Evolutionary conservation across 352 stramenopile genomes (phyloP).

Genomic region (Phytophthora litchii): DNA sequence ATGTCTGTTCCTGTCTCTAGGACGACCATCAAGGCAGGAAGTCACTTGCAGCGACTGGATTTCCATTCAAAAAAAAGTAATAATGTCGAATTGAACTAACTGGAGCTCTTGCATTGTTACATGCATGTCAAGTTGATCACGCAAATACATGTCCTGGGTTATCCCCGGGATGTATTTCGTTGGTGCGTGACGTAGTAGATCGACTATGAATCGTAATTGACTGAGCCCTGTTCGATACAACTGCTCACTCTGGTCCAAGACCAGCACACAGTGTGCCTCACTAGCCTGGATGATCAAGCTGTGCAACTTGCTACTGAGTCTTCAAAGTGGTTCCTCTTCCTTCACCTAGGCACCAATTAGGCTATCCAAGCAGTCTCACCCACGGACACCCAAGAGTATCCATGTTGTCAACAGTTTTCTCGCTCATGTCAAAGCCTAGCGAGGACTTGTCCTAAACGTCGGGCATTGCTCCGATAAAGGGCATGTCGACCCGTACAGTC

Average conservation of each 20-base stretch:
- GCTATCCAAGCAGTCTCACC: constrained; percentile 11
- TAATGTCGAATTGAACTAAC: neutral
- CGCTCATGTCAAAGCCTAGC: neutral
- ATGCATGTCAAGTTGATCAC: constrained; percentile 1
- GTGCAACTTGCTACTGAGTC: constrained; percentile 11
- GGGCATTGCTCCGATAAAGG: too few relatives aligned
- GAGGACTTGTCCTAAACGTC: too few relatives aligned
- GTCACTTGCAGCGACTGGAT: too few relatives aligned
- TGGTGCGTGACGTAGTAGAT: neutral
- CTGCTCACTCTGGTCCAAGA: neutral
- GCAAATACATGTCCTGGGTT: neutral
- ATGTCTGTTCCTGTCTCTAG: constrained; percentile 6
- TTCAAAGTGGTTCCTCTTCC: neutral
- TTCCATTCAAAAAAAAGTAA: too few relatives aligned
- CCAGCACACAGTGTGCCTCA: neutral
- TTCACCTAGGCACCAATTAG: neutral
- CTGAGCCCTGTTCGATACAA: neutral
- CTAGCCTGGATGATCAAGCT: constrained; percentile 14
- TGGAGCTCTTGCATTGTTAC: neutral
- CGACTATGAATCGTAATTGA: too few relatives aligned
- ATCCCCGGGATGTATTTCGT: neutral
- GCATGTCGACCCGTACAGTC: too few relatives aligned
- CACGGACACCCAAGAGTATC: neutral
- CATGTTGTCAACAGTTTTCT: constrained; percentile 1
- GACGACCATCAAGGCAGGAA: neutral